phyloP scores from a whole-genome alignment of 139 green algal genomes.

The Trebouxia sp. region DNA sequence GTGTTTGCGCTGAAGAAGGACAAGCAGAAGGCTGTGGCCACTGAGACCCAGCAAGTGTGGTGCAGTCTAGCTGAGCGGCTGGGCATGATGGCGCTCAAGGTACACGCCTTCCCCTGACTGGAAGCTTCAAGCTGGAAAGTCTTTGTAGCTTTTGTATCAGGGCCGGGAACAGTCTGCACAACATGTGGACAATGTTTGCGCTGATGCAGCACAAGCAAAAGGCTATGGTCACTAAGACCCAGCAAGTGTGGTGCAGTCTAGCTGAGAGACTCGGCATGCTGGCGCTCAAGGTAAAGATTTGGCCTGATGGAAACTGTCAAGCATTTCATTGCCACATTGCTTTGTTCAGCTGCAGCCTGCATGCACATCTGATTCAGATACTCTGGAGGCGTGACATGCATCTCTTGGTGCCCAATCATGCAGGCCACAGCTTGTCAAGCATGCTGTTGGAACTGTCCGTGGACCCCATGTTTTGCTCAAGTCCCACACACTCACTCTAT shows the following conservation, averaged over 20 bases:
- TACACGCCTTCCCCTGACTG: conserved; percentile 17
- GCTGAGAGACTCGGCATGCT: conserved; percentile 91
- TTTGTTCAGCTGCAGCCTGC: no score
- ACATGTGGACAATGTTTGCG: conserved; percentile 88
- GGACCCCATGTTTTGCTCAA: no score
- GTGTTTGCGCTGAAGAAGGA: conserved; percentile 72
- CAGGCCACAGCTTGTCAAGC: no score
- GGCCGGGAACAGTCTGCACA: conserved; percentile 92
- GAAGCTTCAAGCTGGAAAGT: no score
- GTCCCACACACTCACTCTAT: no score
- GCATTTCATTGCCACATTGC: no score
- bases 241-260: conserved; percentile 88
- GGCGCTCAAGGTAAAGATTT: conserved; percentile 85
- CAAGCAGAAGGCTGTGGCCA: conserved; percentile 75
- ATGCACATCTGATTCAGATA: no score
- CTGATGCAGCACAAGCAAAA: conserved; percentile 70
- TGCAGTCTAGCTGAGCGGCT: conserved; percentile 91
- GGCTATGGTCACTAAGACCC: conserved; percentile 85
- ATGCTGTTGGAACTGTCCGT: no score
- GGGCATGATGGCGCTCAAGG: conserved; percentile 91
- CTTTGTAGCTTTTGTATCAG: no score
- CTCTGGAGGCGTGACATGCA: no score
- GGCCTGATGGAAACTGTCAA: no score
- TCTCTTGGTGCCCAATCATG: no score
- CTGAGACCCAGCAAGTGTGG: conserved; percentile 90